Percentiles rank a stretch among this genome's conserved stretches.
phyloP scores from a whole-genome alignment of 2,329 filamentous ascomycete genomes.

The Colletotrichum plurivorum region DNA sequence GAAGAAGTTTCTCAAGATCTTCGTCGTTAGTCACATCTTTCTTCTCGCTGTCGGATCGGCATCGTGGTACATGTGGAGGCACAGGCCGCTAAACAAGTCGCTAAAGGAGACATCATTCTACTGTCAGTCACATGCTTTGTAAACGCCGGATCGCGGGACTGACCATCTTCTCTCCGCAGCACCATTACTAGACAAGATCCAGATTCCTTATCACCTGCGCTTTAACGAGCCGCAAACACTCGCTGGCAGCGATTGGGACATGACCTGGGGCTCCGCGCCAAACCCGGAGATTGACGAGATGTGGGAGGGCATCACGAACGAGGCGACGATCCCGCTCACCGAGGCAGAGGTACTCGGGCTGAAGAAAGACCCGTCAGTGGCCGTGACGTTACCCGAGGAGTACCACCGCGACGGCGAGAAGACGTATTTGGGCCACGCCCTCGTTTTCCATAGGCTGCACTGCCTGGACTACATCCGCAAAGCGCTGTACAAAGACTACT shows the following conservation, averaged over 20 bases:
- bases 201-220: conserved; percentile 8
- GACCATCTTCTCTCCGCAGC: background rate
- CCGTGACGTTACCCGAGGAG: conserved; percentile 20
- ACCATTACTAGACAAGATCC: conserved; percentile 12
- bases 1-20: background rate
- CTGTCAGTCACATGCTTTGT: background rate
- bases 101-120: conserved; percentile 15
- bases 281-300: conserved; percentile 25
- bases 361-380: conserved; percentile 22
- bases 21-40: background rate
- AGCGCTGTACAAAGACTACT: conserved; percentile 25
- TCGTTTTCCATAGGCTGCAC: conserved; percentile 26
- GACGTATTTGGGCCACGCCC: conserved; percentile 19
- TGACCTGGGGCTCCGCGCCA: conserved; percentile 21
- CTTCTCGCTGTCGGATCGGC: background rate
- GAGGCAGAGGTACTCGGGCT: conserved; percentile 7
- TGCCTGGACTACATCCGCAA: conserved; percentile 31
- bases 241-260: conserved; percentile 7
- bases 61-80: background rate
- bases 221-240: conserved; percentile 24
- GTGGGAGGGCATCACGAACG: conserved; percentile 19
- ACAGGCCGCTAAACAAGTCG: background rate
- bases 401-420: conserved; percentile 18
- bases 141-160: background rate
- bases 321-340: conserved; percentile 15